Evolutionary conservation across 163 green algal species (phyloP).

Genomic region (Coccomyxa subellipsoidea): DNA sequence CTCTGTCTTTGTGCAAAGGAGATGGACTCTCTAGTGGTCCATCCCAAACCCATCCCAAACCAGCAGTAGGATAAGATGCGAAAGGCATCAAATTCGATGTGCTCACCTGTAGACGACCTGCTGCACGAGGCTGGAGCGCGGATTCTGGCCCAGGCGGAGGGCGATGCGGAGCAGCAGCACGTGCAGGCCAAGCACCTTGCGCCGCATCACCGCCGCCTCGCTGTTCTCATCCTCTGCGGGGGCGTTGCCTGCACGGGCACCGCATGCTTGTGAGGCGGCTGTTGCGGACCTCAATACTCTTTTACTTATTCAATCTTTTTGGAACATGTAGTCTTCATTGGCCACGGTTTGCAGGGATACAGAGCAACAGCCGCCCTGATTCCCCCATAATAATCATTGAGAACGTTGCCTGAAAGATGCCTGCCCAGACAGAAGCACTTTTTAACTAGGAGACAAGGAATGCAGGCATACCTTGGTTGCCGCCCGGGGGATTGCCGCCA

Average conservation of each 20-base stretch:
- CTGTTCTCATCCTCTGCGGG: conserved; percentile 11
- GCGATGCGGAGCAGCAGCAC: conserved; percentile 33
- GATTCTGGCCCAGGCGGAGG: conserved; percentile 19
- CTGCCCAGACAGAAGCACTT: not conserved
- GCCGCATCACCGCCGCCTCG: conserved; percentile 11
- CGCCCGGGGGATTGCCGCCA: not conserved
- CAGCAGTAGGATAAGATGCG: no score
- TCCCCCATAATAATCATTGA: no score
- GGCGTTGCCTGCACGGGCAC: not conserved
- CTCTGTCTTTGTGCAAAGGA: no score
- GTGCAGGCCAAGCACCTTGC: conserved; percentile 27
- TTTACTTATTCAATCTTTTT: no score
- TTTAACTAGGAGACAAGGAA: not conserved
- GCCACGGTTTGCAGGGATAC: no score
- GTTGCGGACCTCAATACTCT: not conserved
- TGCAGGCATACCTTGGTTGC: not conserved
- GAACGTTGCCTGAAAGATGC: no score
- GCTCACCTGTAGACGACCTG: conserved; percentile 31
- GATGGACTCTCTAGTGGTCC: no score
- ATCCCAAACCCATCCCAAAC: no score
- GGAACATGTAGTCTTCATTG: no score
- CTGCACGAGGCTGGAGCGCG: conserved; percentile 20
- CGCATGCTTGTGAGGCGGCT: no score
- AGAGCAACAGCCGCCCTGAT: no score
- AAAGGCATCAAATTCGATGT: no score